phyloP scores from a whole-genome alignment of 257 asterid genomes.

The Rehmannia glutinosa region DNA sequence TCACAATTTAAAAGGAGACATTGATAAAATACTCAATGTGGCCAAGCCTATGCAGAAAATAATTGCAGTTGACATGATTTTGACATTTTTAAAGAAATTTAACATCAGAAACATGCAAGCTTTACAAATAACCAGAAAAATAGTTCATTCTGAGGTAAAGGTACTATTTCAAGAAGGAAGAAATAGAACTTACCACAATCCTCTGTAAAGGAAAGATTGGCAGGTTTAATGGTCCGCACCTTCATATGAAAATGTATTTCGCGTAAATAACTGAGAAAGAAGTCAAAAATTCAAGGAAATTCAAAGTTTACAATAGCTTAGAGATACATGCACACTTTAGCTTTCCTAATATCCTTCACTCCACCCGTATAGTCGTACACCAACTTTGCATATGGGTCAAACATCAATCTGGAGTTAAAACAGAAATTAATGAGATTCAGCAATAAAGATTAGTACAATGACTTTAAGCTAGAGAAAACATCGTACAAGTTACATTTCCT shows the following conservation, averaged over 20 bases:
- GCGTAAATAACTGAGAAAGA: slow-evolving; percentile 19
- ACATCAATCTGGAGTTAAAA: slow-evolving; percentile 58
- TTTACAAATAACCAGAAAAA: neutral
- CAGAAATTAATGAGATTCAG: slow-evolving; percentile 11
- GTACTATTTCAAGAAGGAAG: slow-evolving; percentile 5
- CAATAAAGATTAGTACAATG: slow-evolving; percentile 1
- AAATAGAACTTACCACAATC: slow-evolving; percentile 59
- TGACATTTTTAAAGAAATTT: neutral
- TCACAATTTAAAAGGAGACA: neutral
- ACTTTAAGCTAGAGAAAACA: neutral
- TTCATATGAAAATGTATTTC: slow-evolving; percentile 23
- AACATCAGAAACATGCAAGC: neutral
- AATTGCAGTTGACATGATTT: neutral
- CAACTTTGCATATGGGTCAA: slow-evolving; percentile 75
- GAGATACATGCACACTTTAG: slow-evolving; percentile 88
- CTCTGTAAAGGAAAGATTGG: slow-evolving; percentile 57
- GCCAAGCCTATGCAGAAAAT: slow-evolving; percentile 1
- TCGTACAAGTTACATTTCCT: neutral
- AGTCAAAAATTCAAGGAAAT: slow-evolving; percentile 2
- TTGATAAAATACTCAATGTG: neutral
- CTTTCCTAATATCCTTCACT: slow-evolving; percentile 67
- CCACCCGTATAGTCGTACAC: slow-evolving; percentile 86
- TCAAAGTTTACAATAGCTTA: slow-evolving; percentile 24
- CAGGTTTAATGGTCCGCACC: slow-evolving; percentile 73
- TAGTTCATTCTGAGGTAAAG: neutral